phyloP scores from a whole-genome alignment of 495 filamentous ascomycete genomes.

The Neurospora sp. region DNA sequence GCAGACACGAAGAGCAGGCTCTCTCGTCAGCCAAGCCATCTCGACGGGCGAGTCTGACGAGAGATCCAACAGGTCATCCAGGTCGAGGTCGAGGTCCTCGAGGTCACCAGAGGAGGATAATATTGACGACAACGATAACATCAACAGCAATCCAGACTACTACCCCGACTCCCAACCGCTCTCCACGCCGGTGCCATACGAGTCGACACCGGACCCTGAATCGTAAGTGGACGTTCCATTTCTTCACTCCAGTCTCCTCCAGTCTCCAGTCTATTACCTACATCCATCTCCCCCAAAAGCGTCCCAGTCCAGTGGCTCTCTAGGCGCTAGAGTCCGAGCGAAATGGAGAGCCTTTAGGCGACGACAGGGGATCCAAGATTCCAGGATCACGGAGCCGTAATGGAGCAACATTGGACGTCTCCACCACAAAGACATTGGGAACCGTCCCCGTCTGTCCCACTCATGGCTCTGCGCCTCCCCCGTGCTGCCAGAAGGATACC shows the following conservation, averaged over 20 bases:
- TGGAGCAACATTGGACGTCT: neutral
- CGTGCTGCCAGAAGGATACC: neutral
- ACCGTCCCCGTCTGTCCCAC: neutral
- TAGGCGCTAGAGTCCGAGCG: neutral
- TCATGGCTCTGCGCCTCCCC: neutral
- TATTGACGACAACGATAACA: neutral
- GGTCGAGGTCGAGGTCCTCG: neutral
- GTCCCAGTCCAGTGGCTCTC: neutral
- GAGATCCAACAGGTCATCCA: neutral
- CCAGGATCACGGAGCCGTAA: neutral
- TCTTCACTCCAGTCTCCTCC: neutral
- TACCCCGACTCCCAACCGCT: neutral
- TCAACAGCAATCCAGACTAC: neutral
- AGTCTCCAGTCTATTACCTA: neutral
- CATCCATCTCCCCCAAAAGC: neutral
- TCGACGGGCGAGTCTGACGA: neutral
- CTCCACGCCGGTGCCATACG: neutral
- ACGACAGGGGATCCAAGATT: neutral
- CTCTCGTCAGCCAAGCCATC: neutral
- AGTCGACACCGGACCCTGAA: constrained; percentile 12
- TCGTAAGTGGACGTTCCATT: constrained; percentile 8
- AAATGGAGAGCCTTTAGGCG: neutral
- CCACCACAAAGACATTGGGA: neutral
- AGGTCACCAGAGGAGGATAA: neutral
- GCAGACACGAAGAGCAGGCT: neutral